These are phyloP conservation scores for Phytophthora nicotianae DNA, from an alignment of 352 stramenopile species.

Conservation along the genomic window DNA sequence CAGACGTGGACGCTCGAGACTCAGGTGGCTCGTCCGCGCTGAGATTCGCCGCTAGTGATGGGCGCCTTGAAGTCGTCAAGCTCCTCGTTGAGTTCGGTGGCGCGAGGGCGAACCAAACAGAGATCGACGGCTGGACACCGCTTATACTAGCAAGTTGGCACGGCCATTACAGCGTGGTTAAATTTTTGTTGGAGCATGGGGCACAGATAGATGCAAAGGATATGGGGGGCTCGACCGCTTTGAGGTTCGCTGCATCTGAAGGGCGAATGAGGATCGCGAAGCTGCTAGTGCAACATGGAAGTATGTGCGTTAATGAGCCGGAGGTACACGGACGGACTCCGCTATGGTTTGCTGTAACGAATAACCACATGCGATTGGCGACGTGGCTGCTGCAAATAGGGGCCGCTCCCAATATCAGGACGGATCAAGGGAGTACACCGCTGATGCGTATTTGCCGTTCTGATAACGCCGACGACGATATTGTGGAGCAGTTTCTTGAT, in stretches of 20 bases:
- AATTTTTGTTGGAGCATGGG: slow-evolving; percentile 1
- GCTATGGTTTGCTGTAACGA: slow-evolving; percentile 2
- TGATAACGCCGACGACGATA: slow-evolving; percentile 1
- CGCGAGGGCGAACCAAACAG: background rate
- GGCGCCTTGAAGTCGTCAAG: background rate
- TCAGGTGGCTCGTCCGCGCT: background rate
- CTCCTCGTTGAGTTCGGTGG: slow-evolving; percentile 1
- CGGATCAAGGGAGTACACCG: background rate
- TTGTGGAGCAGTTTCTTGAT: background rate
- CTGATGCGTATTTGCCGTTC: slow-evolving; percentile 7
- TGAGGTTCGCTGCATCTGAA: slow-evolving; percentile 5
- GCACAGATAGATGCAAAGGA: slow-evolving; percentile 1
- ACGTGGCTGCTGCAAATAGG: slow-evolving; percentile 1
- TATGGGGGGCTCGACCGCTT: background rate
- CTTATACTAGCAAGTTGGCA: slow-evolving; percentile 6
- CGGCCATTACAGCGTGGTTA: slow-evolving; percentile 1
- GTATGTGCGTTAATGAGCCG: background rate
- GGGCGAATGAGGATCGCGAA: slow-evolving; percentile 3
- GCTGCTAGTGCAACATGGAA: slow-evolving; percentile 7
- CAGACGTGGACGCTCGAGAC: background rate
- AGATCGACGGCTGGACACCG: background rate
- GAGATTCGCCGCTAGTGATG: slow-evolving; percentile 1
- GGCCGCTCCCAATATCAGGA: background rate
- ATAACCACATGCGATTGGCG: background rate
- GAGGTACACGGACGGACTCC: slow-evolving; percentile 1